Evolutionary conservation across 352 stramenopile species (phyloP), one percentile per base, ranked within the genome.

Genomic region (Pythium guiyangense): DNA sequence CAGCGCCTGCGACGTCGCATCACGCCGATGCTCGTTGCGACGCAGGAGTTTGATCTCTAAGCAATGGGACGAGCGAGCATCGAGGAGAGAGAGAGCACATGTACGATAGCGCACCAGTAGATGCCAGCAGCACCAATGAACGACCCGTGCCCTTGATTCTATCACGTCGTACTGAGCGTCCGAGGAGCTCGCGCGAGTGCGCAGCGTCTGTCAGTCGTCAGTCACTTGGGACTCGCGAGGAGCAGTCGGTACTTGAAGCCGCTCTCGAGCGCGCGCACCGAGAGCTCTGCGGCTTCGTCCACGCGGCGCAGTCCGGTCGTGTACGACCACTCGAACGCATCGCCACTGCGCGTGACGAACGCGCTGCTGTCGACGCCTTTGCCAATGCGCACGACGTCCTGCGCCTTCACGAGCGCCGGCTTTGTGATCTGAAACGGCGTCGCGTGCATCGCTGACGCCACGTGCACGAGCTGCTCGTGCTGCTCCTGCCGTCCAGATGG

Each of bases 331-430:
- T 91, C 84, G 54, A 82, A 94, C 10, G 71, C 79, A 42, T 65
- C 62, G 40, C 84, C 84, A 50, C 92, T 77, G 3, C 62, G 48
- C n/a, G 82, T 92, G 49, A 91, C 39, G 52, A 94, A 88, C 20
- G 71, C 69, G 43, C 75, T 86, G 44, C 73, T 89, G 64, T 92
- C 70, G 15, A 94, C 77, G n/a, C 84, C 84, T 55, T 88, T 87
- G 61, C 84, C 82, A 20, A 94, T 76, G 55, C 78, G 75, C 17
- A 72, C 53, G 22, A 94, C 77, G 42, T 77, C 57, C 25, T 66
- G 69, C 8, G 77, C 63, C 20, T 53, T 49, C 20, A 92, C 59
- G 53, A 78, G 60, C 48, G 62, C 62, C 18, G 77, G 60, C 55
- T 84, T 78, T n/a, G 74, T 69, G 48, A 92, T 74, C 57, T 87